Evolutionary conservation across 2,329 filamentous ascomycete genomes (phyloP), one percentile per base, ranked within the genome.

Genomic region (Xylariaceae sp.): DNA sequence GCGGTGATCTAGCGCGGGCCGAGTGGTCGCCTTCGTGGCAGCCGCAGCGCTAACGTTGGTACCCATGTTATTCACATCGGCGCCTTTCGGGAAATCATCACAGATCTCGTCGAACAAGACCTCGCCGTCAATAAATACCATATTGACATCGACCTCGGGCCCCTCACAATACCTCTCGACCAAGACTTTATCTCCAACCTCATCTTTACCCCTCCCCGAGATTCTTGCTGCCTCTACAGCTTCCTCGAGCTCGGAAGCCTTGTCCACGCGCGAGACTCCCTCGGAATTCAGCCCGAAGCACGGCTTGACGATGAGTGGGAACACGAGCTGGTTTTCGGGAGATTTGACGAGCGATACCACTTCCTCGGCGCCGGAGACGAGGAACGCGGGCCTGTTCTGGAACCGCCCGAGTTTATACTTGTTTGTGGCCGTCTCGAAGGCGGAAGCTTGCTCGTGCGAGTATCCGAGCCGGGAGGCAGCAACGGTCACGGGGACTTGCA

Each of bases 61-160:
- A 23, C 41, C 49, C 8, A 24, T 8, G 12, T 58, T 47, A 19
- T 46, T 44, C 14, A 47, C n/a, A 46, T 70, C 68, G 16, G 64
- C 67, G 14, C 58, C 51, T 36, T 69, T 70, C 4, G 68, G 68
- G 40, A 69, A 70, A 36, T 70, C 68, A 36, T 70, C 68, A n/a
- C 61, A 68, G 37, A 69, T 65, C 51, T 70, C 68, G 61, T 54
- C 60, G 50, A 69, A 70, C 4, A 69, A 23, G 36, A 69, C 45
- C 28, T 69, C 64, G 8, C 63, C 63, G 28, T 68, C 63, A 4
- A 68, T 47, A 17, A 70, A 47, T 9, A 70, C 60, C 29, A 70
- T 54, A 43, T 70, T 69, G 12, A 68, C 65, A 17, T 70, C 68
- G 23, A 69, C 67, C 48, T 70, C 68, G 2, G 68, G 68, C 1